Base-by-base conservation (phyloP, 768 basidiomycete species). In the Lactarius trivialis region DNA sequence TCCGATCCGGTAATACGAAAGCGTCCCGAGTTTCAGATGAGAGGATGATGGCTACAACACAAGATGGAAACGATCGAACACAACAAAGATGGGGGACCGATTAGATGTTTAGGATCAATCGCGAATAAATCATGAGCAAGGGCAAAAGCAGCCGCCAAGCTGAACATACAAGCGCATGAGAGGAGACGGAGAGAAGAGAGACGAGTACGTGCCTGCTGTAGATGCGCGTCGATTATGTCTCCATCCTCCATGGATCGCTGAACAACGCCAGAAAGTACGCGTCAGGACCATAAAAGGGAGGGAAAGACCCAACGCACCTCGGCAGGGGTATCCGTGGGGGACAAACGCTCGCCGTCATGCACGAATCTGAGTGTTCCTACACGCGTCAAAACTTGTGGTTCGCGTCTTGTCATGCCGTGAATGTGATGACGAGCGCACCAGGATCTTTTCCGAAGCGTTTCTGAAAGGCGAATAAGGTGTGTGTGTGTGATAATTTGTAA, bases 391-490 rank as follows among this genome's bases (percentile, higher is more conserved):
- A 43, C 21, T 43, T 33, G 28, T 4, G n/a, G 19, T n/a, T 43
- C 32, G 52, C 34, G 34, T 32, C 50, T 41, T 39, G 49, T 19
- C 9, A 30, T 39, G 19, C 17, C n/a, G 52, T 14, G 3, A 30
- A 4, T 28, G 41, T 41, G 19, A 48, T 36, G 57, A 56, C 28
- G 14, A 32, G 62, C 62, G 62, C 50, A 66, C 65, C 62, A 41
- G 61, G 65, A 30, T 66, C 65, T 45, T 66, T 66, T 9, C 50
- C 57, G 21, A 66, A 66, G 12, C 62, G 61, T 56, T 66, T 63
- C 65, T 66, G 36, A 11, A 4, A 11, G 9, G 34, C 2, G 34
- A 4, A 24, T 48, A 24, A 32, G 4, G 9, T 43, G 30, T 43
- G 56, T 8, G n/a, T 19, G 37, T 21, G 32, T 1, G 28, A 32